Base-by-base conservation (phyloP, 345 rosid species). In the Gossypium australe region DNA sequence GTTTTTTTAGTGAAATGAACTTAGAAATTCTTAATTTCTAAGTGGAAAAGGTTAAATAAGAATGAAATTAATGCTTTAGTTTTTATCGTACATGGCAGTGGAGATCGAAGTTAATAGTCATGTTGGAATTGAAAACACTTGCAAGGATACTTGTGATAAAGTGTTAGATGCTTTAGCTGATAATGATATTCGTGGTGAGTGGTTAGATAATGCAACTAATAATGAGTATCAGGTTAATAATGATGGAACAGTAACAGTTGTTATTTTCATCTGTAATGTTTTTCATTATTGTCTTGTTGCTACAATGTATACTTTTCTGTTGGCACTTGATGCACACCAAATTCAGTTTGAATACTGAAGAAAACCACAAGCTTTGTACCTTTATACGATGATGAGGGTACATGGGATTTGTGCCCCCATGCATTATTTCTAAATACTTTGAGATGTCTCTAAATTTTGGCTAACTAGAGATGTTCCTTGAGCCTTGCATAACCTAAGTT, bases 91-190 rank as follows among this genome's bases (percentile, higher is more conserved):
- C 47, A 7, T 45, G 78, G 85, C 92, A 94, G 98, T 94, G 98
- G 98, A 94, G 25, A 85, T 79, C 75, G 78, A 80, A 78, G 72
- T 79, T 64, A 87, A 87, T 73, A 82, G 80, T 63, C 89, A 90
- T 81, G 84, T 74, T 67, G 38, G 20, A 14, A 29, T 24, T 67
- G 56, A 67, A 67, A 17, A 47, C 12, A 67, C 55, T 11, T 53
- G 47, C 47, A 45, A 67, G 13, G 38, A 2, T 67, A 12, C n/a
- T 44, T 14, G 6, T 47, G 56, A 12, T 45, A 49, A 67, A 55
- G 53, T 67, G n/a, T 67, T 67, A 24, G 41, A 47, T 45, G 18
- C 12, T 67, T 67, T 38, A 47, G 24, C 56, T 67, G 71, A 67
- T 67, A 67, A 67, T 8, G 9, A 13, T 47, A 22, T 20, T 20